Evolutionary conservation across 345 rosid species (phyloP).

Genomic region (Bretschneidera sinensis): DNA sequence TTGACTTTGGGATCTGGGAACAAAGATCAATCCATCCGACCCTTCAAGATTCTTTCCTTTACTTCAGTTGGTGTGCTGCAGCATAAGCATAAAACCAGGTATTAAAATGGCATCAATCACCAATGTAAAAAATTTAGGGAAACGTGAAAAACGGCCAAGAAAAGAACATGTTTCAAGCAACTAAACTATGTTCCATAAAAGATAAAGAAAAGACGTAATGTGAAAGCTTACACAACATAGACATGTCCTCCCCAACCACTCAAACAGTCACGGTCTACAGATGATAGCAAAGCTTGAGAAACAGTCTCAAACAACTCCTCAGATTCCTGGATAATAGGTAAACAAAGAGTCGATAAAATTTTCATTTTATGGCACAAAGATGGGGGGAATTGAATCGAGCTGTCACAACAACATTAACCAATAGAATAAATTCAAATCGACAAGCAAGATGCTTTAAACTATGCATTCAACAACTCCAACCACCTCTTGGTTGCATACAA

Average conservation of each 20-base stretch:
- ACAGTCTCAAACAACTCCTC: constrained; percentile 85
- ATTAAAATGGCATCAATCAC: neutral
- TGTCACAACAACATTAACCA: constrained; percentile 1
- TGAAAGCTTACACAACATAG: constrained; percentile 80
- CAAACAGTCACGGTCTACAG: constrained; percentile 92
- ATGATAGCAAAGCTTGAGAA: constrained; percentile 85
- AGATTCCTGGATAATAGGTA: constrained; percentile 51
- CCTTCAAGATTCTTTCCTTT: constrained; percentile 82
- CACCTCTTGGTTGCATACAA: no score
- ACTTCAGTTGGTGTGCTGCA: constrained; percentile 87
- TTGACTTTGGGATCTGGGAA: neutral
- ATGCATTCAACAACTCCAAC: neutral
- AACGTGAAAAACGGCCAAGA: neutral
- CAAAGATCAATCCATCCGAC: constrained; percentile 80
- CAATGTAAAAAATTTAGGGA: neutral
- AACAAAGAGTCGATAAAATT: constrained; percentile 1
- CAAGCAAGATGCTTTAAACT: neutral
- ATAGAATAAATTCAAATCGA: neutral
- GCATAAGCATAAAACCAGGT: neutral
- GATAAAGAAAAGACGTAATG: neutral
- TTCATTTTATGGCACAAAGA: neutral
- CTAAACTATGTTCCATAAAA: no score
- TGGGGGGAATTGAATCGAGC: neutral
- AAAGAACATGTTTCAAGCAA: neutral
- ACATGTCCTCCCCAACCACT: constrained; percentile 99